Conservation (phyloP, 768 basidiomycete genomes). For the Sporobolomyces phaffii region DNA sequence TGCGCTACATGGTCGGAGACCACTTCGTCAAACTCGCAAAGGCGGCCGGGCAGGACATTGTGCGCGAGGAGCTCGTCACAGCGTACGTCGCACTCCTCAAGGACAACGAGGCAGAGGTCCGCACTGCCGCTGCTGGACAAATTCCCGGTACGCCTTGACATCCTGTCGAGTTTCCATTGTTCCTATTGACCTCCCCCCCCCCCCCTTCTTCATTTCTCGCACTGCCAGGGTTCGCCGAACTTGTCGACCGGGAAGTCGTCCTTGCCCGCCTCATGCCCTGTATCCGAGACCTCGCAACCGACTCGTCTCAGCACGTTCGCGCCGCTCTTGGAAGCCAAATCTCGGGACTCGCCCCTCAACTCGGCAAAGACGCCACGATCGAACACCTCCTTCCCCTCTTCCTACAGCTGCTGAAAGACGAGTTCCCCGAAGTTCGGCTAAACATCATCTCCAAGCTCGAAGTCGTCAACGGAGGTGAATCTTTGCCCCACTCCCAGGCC, state of each 20-base stretch:
- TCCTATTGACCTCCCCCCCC: background rate
- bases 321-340: conserved; percentile 94
- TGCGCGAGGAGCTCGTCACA: conserved; percentile 84
- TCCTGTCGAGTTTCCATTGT: too few relatives aligned
- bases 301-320: conserved; percentile 92
- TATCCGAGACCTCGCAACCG: conserved; percentile 86
- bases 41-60: conserved; percentile 79
- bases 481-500: background rate
- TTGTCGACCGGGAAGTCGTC: conserved; percentile 88
- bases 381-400: conserved; percentile 95
- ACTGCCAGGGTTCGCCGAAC: conserved; percentile 79
- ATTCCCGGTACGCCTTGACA: conserved; percentile 77
- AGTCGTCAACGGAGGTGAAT: conserved; percentile 80
- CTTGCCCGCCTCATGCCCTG: conserved; percentile 88
- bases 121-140: conserved; percentile 90
- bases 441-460: conserved; percentile 99
- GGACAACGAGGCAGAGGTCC: conserved; percentile 97
- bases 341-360: conserved; percentile 86
- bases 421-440: conserved; percentile 93
- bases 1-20: conserved; percentile 95
- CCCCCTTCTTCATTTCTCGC: background rate
- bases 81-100: conserved; percentile 91
- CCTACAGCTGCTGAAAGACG: conserved; percentile 92
- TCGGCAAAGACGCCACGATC: conserved; percentile 87
- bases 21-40: conserved; percentile 97